Base-by-base conservation (phyloP, 2,329 filamentous ascomycete species). In the Teratosphaeria viscida region DNA sequence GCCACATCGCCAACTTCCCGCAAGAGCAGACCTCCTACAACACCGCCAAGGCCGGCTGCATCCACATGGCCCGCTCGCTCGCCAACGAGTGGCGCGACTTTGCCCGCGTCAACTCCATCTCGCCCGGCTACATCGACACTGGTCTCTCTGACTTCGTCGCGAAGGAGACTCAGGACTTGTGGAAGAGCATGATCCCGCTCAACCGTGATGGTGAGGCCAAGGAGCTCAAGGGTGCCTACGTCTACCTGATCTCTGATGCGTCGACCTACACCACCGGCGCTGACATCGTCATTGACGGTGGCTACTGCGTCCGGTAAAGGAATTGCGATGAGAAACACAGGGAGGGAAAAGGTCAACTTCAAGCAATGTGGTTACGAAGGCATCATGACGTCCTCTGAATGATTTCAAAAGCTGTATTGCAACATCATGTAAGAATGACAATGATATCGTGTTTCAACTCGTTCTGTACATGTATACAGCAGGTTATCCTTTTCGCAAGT, bases 1-100 rank as follows among this genome's bases (percentile, higher is more conserved):
- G 88, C 65, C 84, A 85, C 76, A 85, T 92, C 64, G 89, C 91
- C 81, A 92, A 92, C 83, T 91, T 86, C 78, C 89, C 85, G 32
- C 85, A 87, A 73, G 83, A 86, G 74, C 85, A 87, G 71, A 84
- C 82, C 32, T 79, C 77, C n/a, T 85, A 85, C 75, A 85, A 85
- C 68, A 81, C 82, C 54, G 81, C 84, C 64, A 87, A 87, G 78
- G 84, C 85, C 49, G 84, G 83, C 62, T 85, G 82, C 69, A 85
- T 87, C 66, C 68, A 70, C 68, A 69, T 70, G 73, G 82, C 83
- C 56, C 76, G 76, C 62, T 85, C 83, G 53, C 76, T 88, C 60
- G 85, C 85, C 68, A 86, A 85, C 71, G 85, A 88, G 74, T 88
- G 85, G 85, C 78, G 83, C 60, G 83, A 85, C 72, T 87, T 87